Evolutionary conservation across 345 rosid genomes (phyloP), one percentile per base, ranked within the genome.

Genomic region (Noccaea caerulescens): DNA sequence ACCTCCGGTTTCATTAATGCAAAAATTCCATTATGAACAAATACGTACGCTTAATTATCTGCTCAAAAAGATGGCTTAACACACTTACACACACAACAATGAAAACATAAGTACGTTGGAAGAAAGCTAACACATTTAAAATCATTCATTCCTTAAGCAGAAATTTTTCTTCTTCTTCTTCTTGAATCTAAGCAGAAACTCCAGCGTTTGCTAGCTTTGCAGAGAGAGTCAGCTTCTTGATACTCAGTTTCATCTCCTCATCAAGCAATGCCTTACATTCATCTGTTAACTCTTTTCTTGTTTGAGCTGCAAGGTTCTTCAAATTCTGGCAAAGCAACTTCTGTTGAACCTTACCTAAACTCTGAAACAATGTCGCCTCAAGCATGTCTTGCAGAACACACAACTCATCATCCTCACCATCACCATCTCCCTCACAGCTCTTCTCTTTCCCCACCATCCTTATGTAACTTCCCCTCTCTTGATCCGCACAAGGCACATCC

Each of bases 261-360:
- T 51, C 34, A 51, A 51, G 34, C 34, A 51, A 51, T 4, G 56
- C 56, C 8, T 51, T 25, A 13, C 56, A 51, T 25, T 51, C 56
- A 1, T 10, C 56, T 0, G 8, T 4, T 5, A 51, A 13, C 8
- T 51, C 36, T 25, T 51, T 51, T 8, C 25, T 51, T 6, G 34
- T 51, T 5, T 51, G 14, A 25, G 4, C 56, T n/a, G 56, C 8
- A 51, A 51, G 34, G 14, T 25, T 51, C 27, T 25, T 25, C 56
- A 51, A 32, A 51, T 51, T 51, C 34, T 8, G 34, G 11, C 13
- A 11, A 10, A 51, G 56, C 34, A 5, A 0, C 56, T 51, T 51
- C 56, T 25, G 13, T 25, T 51, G 34, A 9, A 25, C 10, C 14
- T 51, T 51, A 51, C 56, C 8, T 2, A 11, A 51, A 25, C 14